Conservation (phyloP, 495 filamentous ascomycete genomes). For the Annulohypoxylon nitens region DNA sequence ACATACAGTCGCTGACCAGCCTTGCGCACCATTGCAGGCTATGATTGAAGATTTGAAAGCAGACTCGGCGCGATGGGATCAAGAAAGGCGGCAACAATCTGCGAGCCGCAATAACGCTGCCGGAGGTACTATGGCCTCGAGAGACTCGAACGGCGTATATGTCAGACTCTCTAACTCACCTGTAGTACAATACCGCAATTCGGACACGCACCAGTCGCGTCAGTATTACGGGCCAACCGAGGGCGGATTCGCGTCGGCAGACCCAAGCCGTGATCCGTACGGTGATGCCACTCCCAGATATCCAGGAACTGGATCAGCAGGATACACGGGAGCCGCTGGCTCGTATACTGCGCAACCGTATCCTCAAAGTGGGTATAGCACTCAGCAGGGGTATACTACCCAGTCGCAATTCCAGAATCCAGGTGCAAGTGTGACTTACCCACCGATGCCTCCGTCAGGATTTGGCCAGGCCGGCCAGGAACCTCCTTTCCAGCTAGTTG, state of each 20-base stretch:
- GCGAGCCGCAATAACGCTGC: constrained; percentile 59
- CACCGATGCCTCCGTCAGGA: constrained; percentile 37
- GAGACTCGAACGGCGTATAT: constrained; percentile 62
- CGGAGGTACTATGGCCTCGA: constrained; percentile 70
- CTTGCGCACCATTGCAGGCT: constrained; percentile 64
- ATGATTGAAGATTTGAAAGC: constrained; percentile 89
- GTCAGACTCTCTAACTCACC: constrained; percentile 70
- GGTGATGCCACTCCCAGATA: constrained; percentile 53
- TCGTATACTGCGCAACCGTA: constrained; percentile 49
- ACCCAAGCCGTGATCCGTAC: constrained; percentile 47
- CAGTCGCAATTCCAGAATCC: constrained; percentile 43
- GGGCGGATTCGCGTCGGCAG: constrained; percentile 40
- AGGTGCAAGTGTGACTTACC: constrained; percentile 35
- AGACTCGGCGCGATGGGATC: constrained; percentile 85
- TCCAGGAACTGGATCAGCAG: constrained; percentile 53
- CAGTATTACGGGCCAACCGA: constrained; percentile 65
- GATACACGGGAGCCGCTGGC: constrained; percentile 53
- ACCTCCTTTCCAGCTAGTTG: constrained; percentile 49
- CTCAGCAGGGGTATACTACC: constrained; percentile 49
- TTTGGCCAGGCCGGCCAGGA: constrained; percentile 51
- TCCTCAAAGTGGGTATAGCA: constrained; percentile 52
- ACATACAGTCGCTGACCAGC: constrained; percentile 32
- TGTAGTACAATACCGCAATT: constrained; percentile 66
- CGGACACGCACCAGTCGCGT: constrained; percentile 63
- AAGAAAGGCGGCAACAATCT: constrained; percentile 70